Percentiles rank a stretch among this genome's conserved stretches.
Conservation (phyloP, 306 rosid species). For the Hippophae gyantsensis region DNA sequence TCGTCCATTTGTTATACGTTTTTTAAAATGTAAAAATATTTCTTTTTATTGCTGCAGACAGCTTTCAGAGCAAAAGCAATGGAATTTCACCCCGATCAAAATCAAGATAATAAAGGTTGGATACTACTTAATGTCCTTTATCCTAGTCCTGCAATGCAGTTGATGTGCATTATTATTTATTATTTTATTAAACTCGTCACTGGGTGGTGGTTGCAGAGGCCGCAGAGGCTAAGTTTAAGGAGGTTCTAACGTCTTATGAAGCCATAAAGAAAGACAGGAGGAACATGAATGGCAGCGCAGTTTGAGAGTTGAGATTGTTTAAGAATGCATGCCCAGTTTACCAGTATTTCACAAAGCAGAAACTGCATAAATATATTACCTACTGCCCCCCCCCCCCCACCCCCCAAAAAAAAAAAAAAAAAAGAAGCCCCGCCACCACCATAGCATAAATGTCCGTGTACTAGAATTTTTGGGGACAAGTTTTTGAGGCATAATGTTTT, state of each 20-base stretch:
- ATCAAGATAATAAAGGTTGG: conserved; percentile 77
- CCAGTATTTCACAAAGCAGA: not conserved
- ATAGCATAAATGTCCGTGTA: too few relatives aligned
- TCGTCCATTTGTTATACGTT: not conserved
- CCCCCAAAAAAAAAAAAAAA: too few relatives aligned
- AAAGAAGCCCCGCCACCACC: too few relatives aligned
- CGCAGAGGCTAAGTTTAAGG: conserved; percentile 94
- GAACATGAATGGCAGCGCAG: conserved; percentile 20
- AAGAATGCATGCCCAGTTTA: not conserved
- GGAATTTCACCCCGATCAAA: conserved; percentile 94
- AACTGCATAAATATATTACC: too few relatives aligned
- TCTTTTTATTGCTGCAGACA: conserved; percentile 40
- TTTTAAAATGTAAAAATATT: not conserved
- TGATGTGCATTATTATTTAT: too few relatives aligned
- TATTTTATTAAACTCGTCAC: conserved; percentile 1
- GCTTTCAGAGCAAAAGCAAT: conserved; percentile 88
- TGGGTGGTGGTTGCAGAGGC: conserved; percentile 45
- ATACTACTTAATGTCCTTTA: conserved; percentile 10
- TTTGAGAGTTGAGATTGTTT: conserved; percentile 3
- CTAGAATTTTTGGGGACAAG: too few relatives aligned
- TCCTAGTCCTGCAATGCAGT: not conserved
- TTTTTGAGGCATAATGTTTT: too few relatives aligned
- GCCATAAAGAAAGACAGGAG: conserved; percentile 79
- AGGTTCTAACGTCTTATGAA: conserved; percentile 81
- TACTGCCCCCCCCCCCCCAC: too few relatives aligned